Evolutionary conservation across 208 protist species (phyloP).

Genomic region (Histomonas meleagridis): DNA sequence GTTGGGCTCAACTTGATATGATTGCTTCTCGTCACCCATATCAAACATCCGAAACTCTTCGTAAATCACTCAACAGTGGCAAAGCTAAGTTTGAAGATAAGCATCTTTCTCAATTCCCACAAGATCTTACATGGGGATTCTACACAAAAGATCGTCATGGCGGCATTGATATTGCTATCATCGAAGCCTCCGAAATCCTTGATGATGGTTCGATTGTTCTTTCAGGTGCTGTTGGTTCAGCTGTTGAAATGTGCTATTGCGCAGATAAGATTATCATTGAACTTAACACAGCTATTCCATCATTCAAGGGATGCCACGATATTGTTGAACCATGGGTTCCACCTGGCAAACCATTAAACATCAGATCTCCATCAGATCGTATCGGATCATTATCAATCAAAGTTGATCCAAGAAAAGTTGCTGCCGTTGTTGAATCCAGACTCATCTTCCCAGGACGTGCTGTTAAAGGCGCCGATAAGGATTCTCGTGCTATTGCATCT

Average conservation of each 20-base stretch:
- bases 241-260: not conserved
- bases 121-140: not conserved
- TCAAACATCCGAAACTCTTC: not conserved
- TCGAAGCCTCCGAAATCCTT: not conserved
- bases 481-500: not conserved
- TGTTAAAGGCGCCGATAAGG: not conserved
- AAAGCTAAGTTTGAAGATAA: not conserved
- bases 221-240: not conserved
- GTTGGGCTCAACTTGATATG: not conserved
- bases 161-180: not conserved
- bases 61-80: not conserved
- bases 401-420: not conserved
- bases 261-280: not conserved
- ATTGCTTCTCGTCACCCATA: not conserved
- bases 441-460: not conserved
- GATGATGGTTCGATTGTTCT: not conserved
- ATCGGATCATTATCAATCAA: not conserved
- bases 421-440: not conserved
- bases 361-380: not conserved
- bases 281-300: not conserved
- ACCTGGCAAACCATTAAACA: not conserved
- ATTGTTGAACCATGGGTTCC: not conserved
- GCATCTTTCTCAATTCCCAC: not conserved
- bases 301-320: slow-evolving; percentile 17
- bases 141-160: not conserved